Conservation (phyloP, 2,329 filamentous ascomycete genomes). For the Aureobasidium sp. region DNA sequence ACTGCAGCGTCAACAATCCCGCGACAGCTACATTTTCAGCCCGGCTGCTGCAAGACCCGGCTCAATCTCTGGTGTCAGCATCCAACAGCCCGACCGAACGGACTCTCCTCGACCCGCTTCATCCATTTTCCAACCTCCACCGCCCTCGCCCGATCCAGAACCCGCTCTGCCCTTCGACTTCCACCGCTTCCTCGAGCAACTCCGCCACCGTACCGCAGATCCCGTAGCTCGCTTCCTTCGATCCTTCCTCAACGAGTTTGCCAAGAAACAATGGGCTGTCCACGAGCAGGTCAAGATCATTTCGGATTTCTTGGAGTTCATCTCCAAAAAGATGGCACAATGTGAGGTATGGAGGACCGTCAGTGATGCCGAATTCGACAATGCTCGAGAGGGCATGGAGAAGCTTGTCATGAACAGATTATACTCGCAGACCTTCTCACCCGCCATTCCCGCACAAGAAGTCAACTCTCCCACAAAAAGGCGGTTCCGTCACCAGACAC, state of each 20-base stretch:
- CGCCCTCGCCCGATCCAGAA: constrained; percentile 55
- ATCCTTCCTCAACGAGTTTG: constrained; percentile 90
- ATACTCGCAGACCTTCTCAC: constrained; percentile 93
- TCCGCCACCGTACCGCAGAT: constrained; percentile 94
- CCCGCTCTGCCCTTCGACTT: constrained; percentile 90
- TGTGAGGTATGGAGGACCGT: constrained; percentile 96
- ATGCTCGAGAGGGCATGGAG: constrained; percentile 97
- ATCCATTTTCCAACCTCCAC: constrained; percentile 52
- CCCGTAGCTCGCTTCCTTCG: constrained; percentile 92
- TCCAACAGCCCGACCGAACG: constrained; percentile 23
- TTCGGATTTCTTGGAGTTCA: constrained; percentile 90
- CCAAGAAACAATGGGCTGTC: constrained; percentile 98
- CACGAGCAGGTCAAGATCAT: constrained; percentile 99
- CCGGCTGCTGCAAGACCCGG: constrained; percentile 21
- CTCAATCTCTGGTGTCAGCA: constrained; percentile 23
- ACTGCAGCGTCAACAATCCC: constrained; percentile 17
- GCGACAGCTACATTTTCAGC: constrained; percentile 20
- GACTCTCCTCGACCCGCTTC: constrained; percentile 19
- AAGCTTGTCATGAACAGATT: constrained; percentile 98
- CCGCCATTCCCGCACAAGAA: constrained; percentile 77
- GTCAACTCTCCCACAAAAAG: constrained; percentile 54
- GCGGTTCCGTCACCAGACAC: constrained; percentile 22
- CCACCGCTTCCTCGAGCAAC: constrained; percentile 89
- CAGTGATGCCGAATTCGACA: constrained; percentile 95
- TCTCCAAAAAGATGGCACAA: constrained; percentile 94